Evolutionary conservation across 805 yeast species (phyloP).

Genomic region (Saccharomycopsis javanensis): DNA sequence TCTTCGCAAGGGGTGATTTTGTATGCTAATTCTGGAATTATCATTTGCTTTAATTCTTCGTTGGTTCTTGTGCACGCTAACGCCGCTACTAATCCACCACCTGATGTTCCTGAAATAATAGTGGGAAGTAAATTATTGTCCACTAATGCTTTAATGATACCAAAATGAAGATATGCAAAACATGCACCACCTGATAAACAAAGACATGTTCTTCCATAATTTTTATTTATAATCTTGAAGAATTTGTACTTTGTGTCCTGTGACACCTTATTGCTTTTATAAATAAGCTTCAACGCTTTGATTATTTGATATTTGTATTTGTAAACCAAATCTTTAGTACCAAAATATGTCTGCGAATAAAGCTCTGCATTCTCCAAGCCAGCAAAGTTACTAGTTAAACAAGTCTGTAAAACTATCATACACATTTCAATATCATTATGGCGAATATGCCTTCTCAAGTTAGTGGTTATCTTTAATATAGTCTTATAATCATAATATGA

Average conservation of each 20-base stretch:
- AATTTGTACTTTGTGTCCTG: conserved; percentile 37
- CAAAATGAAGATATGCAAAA: conserved; percentile 70
- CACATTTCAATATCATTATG: conserved; percentile 34
- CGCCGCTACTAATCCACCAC: conserved; percentile 74
- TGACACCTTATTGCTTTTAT: conserved; percentile 31
- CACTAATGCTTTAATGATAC: conserved; percentile 59
- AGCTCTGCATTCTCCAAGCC: conserved; percentile 66
- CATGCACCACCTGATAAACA: conserved; percentile 75
- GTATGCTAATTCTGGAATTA: conserved; percentile 52
- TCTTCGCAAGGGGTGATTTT: conserved; percentile 65
- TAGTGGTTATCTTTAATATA: conserved; percentile 33
- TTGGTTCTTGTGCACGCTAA: conserved; percentile 60
- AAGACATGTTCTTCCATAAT: conserved; percentile 63
- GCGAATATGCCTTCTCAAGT: background rate
- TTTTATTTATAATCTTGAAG: conserved; percentile 48
- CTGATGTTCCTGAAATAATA: conserved; percentile 69
- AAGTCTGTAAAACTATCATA: conserved; percentile 49
- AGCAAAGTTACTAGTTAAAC: conserved; percentile 65
- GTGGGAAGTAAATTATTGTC: conserved; percentile 59
- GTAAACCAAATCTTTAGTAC: conserved; percentile 55
- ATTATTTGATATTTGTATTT: conserved; percentile 46
- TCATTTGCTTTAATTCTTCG: conserved; percentile 46
- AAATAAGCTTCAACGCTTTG: conserved; percentile 35
- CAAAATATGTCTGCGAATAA: conserved; percentile 67
- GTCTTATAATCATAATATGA: conserved; percentile 63